Base-by-base conservation (phyloP, 768 basidiomycete species). In the Trametes gibbosa region DNA sequence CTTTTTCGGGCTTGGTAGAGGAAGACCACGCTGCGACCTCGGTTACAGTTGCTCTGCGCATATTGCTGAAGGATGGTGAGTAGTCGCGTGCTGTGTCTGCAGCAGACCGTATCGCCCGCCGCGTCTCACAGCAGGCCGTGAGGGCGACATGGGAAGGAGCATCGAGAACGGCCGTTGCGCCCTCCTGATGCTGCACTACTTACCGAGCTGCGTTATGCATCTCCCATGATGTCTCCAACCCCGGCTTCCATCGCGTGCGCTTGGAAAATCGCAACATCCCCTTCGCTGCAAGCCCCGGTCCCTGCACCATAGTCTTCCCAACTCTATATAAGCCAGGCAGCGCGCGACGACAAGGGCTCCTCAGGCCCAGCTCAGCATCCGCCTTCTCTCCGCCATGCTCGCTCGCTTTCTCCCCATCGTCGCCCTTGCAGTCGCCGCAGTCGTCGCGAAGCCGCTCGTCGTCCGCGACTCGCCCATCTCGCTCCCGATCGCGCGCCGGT, bases 381-480 rank as follows among this genome's bases (percentile, higher is more conserved):
- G 35, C 54, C 37, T 10, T 19, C 39, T 16, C 24, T 41, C 35
- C 47, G 54, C 35, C 46, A 56, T 56, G 54, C 47, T 56, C 46
- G 47, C 46, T 41, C 45, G 24, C 54, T 46, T 56, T 48, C 46
- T 56, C 5, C 46, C 54, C 16, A 16, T 56, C 47, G 39, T 56
- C 54, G 37, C 43, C 4, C 54, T 56, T 24, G 39, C 54, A 23
- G 47, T 56, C 23, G 16, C 37, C 25, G 54, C 54, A 27, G 54
- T 41, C 8, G 54, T 47, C 39, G 54, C 54, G 9, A 56, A 62
- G 21, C 56, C 61, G 16, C 27, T 66, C 41, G 61, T 68, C 46
- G 46, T 64, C 14, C 58, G 59, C 10, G 54, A 63, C 41, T 58
- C 62, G 19, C 65, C 63, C 9, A 48, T 69, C 34, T 63, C 60